Evolutionary conservation across 1,284 basidiomycete species (phyloP).

Genomic region (Lentinula novae-zelandiae): DNA sequence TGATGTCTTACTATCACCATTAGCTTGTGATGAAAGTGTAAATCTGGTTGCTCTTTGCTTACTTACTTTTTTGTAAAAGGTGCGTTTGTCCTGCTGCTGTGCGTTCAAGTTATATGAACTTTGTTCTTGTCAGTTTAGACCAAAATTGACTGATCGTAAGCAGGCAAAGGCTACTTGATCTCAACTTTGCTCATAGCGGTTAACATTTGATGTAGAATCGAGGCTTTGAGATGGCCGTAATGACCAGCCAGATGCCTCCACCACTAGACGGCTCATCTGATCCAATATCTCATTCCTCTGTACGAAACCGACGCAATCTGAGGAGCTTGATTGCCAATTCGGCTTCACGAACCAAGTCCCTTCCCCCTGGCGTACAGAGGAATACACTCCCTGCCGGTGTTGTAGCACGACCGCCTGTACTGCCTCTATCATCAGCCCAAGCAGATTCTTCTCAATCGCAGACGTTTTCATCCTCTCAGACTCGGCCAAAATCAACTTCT

Average conservation of each 20-base stretch:
- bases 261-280: not conserved
- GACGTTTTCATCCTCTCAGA: not conserved
- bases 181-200: not conserved
- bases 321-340: conserved; percentile 2
- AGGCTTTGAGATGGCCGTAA: conserved; percentile 2
- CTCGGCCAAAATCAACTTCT: conserved; percentile 2
- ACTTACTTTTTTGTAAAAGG: not conserved
- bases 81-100: not conserved
- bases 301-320: not conserved
- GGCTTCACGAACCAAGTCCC: not conserved
- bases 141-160: not conserved
- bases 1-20: not conserved
- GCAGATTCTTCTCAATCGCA: not conserved
- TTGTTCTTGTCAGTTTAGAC: not conserved
- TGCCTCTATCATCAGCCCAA: not conserved
- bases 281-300: not conserved
- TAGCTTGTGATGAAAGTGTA: not conserved
- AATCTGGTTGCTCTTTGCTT: not conserved
- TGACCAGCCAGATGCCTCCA: not conserved
- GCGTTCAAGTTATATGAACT: not conserved
- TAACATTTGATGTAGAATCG: not conserved
- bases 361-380: not conserved
- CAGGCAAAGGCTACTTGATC: not conserved
- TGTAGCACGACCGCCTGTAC: not conserved
- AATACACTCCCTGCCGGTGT: not conserved